phyloP scores from a whole-genome alignment of 805 yeast species.

The Suhomyces faveliae region DNA sequence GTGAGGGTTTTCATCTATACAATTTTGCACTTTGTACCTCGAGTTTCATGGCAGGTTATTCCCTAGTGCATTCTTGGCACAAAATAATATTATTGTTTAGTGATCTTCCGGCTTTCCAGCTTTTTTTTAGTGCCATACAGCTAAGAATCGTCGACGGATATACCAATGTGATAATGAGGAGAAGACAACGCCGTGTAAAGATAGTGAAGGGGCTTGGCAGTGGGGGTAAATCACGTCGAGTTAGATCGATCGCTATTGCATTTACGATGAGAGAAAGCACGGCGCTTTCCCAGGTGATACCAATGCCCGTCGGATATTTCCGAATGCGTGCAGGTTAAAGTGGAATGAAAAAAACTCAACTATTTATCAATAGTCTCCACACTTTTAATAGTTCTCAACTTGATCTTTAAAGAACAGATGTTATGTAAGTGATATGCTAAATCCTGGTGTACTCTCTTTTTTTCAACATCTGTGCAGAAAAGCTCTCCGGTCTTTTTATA shows the following conservation, averaged over 20 bases:
- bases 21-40: background rate
- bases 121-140: too few relatives aligned
- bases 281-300: background rate
- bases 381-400: background rate
- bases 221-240: background rate
- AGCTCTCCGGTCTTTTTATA: background rate
- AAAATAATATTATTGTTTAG: background rate
- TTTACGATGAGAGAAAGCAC: background rate
- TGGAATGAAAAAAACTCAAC: too few relatives aligned
- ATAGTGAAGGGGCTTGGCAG: background rate
- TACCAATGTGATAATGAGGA: too few relatives aligned
- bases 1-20: background rate
- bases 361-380: too few relatives aligned
- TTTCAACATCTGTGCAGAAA: background rate
- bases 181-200: background rate
- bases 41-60: background rate
- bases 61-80: background rate
- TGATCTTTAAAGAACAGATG: background rate
- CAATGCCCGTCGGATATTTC: too few relatives aligned
- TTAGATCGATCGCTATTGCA: background rate
- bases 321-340: too few relatives aligned
- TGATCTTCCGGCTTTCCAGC: too few relatives aligned
- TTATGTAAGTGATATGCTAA: too few relatives aligned
- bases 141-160: too few relatives aligned
- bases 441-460: background rate